Base-by-base conservation (phyloP, 2,329 filamentous ascomycete species). In the Alternaria metachromatica region DNA sequence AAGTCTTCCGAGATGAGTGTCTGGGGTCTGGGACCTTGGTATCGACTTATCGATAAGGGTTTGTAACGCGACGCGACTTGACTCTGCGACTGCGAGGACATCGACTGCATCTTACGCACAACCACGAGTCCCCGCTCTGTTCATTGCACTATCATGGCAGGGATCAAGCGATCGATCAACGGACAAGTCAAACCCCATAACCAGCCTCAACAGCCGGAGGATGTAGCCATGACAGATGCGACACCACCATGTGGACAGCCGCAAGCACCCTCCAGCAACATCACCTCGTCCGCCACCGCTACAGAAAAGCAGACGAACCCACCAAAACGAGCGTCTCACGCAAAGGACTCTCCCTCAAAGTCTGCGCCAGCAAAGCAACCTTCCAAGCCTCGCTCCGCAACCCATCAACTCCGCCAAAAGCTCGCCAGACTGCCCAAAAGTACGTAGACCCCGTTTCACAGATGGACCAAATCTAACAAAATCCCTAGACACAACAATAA, bases 401-500 rank as follows among this genome's bases (percentile, higher is more conserved):
- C 48, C 51, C 43, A 15, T 11, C 56, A 58, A 20, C 30, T 6
- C 33, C 60, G 48, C 13, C 57, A 65, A 55, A 73, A 75, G 49
- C 65, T 66, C 20, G 64, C 64, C 9, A 65, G 60, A 57, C 69
- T 76, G 18, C 75, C 76, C 49, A 30, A 58, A 18, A 68, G 76
- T 77, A 68, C 60, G 67, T 60, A 46, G 30, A 6, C 15, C 48
- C n/a, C 25, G 21, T 46, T 21, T 25, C 28, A 9, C 23, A 44
- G 15, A 37, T 11, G 23, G 45, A 18, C 46, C 10, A 43, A 23
- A 33, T 33, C 55, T 65, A 65, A 60, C 63, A 23, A 20, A 51
- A 45, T 12, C 2, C 12, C 18, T 62, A 85, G 84, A 85, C 67
- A 81, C 83, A 13, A 81, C 78, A 62, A 77, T 89, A 55, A 74